These are phyloP conservation scores for Catharanthus roseus DNA, from an alignment of 257 asterid genomes.

Conservation along the genomic window DNA sequence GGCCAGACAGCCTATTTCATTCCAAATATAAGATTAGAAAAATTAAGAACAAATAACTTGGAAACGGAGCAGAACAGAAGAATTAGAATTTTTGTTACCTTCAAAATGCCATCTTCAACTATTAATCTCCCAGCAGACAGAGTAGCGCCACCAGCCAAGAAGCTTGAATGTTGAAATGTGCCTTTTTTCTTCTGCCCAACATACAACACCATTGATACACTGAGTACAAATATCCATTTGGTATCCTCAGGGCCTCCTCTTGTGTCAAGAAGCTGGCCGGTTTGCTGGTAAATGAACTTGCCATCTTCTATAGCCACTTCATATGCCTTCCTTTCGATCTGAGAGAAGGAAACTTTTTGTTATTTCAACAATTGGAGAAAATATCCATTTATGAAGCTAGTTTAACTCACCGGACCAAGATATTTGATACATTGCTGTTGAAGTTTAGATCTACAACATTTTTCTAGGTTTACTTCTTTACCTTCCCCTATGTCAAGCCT, in stretches of 20 bases:
- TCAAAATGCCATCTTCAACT: constrained; percentile 65
- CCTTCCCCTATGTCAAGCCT: constrained; percentile 93
- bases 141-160: constrained; percentile 94
- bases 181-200: constrained; percentile 81
- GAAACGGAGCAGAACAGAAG: not conserved
- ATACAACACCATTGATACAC: constrained; percentile 55
- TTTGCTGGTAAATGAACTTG: constrained; percentile 50
- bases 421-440: constrained; percentile 84
- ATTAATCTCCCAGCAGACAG: constrained; percentile 81
- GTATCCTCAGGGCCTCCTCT: constrained; percentile 56
- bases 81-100: constrained; percentile 35
- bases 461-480: constrained; percentile 65
- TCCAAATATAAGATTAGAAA: not conserved
- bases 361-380: not conserved
- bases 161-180: constrained; percentile 84
- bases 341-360: constrained; percentile 12
- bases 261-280: constrained; percentile 59
- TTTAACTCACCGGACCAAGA: constrained; percentile 76
- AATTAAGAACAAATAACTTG: not conserved
- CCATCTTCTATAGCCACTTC: constrained; percentile 58
- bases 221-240: constrained; percentile 89
- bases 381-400: not conserved
- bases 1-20: constrained; percentile 80
- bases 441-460: constrained; percentile 64
- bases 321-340: constrained; percentile 62